Conservation (phyloP, 2,329 filamentous ascomycete genomes). For the Talaromyces sp. region DNA sequence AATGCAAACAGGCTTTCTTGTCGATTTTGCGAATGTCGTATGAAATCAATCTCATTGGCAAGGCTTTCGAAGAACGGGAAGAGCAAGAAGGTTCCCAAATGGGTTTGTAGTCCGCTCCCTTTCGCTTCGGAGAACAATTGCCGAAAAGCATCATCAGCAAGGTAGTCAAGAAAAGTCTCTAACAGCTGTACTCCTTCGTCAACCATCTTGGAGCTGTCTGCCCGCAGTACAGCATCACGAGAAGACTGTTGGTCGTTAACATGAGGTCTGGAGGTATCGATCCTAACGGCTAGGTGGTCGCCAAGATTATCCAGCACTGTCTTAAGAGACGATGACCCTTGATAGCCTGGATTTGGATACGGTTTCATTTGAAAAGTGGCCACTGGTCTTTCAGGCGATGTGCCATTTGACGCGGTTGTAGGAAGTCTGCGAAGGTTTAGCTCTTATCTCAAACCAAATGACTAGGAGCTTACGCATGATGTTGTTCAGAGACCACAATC, state of each 20-base stretch:
- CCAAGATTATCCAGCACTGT: conserved; percentile 16
- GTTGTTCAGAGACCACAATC: conserved; percentile 2
- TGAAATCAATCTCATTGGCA: conserved; percentile 9
- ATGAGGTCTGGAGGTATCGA: conserved; percentile 9
- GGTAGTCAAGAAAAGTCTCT: conserved; percentile 14
- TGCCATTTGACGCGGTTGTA: not conserved
- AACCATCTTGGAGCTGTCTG: conserved; percentile 18
- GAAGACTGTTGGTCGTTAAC: conserved; percentile 12
- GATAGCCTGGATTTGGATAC: conserved; percentile 17
- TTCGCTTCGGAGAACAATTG: conserved; percentile 12
- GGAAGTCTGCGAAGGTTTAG: conserved; percentile 5
- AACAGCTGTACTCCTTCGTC: conserved; percentile 13
- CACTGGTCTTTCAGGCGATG: conserved; percentile 7
- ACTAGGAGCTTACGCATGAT: not conserved
- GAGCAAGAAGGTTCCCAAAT: conserved; percentile 13
- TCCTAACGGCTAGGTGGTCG: conserved; percentile 8
- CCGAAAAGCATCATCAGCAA: conserved; percentile 10
- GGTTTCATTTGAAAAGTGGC: conserved; percentile 18
- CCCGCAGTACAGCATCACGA: conserved; percentile 16
- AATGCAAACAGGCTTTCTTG: conserved; percentile 6
- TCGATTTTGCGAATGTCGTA: conserved; percentile 9
- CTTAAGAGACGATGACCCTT: conserved; percentile 16
- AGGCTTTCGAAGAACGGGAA: conserved; percentile 17
- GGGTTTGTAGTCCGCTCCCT: conserved; percentile 5
- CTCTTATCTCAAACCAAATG: too few relatives aligned